Evolutionary conservation across 2,329 filamentous ascomycete species (phyloP).

Genomic region (Diaporthe longicolla): DNA sequence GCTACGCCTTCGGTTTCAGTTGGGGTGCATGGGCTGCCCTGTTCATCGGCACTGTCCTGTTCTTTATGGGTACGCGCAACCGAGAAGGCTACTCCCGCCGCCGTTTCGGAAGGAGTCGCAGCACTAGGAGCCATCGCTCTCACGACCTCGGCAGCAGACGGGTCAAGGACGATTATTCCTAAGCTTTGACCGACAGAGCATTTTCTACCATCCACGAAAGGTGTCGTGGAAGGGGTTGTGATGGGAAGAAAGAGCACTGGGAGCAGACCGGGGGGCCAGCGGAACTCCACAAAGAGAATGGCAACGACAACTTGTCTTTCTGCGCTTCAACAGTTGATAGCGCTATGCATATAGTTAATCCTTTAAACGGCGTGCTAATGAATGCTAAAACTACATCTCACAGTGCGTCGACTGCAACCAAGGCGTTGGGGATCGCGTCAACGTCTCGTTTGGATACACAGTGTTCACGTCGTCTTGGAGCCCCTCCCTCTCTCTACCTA

Average conservation of each 20-base stretch:
- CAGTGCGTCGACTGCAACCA: background rate
- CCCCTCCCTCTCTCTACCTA: background rate
- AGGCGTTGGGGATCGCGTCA: background rate
- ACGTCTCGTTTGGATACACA: no score
- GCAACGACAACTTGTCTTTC: background rate
- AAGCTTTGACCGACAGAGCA: constrained; percentile 45
- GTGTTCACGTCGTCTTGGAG: no score
- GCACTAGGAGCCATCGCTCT: constrained; percentile 66
- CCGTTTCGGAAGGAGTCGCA: constrained; percentile 59
- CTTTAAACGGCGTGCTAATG: background rate
- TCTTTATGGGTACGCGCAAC: constrained; percentile 73
- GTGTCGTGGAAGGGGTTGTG: background rate
- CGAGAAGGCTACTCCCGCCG: constrained; percentile 45
- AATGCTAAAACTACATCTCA: background rate
- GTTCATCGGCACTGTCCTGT: constrained; percentile 76
- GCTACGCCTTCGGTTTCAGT: constrained; percentile 81
- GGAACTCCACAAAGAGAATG: background rate
- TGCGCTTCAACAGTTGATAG: background rate
- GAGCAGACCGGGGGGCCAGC: background rate
- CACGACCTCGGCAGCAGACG: constrained; percentile 69
- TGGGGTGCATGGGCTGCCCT: constrained; percentile 80
- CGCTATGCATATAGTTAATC: constrained; percentile 18
- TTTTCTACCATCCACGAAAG: background rate
- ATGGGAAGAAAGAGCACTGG: background rate
- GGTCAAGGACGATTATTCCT: constrained; percentile 80